These are phyloP conservation scores for Rhodosporidiobolus odoratus DNA, from an alignment of 768 basidiomycete genomes.

Conservation along the genomic window DNA sequence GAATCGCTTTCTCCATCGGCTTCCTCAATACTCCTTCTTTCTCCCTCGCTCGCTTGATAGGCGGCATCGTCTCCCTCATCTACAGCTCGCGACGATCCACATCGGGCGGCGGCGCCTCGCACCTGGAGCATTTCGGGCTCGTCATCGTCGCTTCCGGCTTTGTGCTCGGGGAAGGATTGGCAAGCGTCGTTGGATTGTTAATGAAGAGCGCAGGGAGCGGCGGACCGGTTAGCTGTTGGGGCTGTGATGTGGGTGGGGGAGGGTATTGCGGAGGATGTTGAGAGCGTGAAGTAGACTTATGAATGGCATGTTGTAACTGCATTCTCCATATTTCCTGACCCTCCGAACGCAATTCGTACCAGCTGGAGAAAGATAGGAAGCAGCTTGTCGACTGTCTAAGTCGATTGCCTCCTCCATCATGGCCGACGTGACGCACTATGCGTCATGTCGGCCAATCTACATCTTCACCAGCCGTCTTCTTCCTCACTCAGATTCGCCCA, in stretches of 20 bases:
- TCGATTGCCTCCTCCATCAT: no score
- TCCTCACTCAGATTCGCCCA: no score
- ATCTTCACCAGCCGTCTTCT: no score
- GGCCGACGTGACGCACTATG: no score
- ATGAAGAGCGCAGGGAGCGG: constrained; percentile 70
- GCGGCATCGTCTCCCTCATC: constrained; percentile 71
- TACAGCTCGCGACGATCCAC: constrained; percentile 52
- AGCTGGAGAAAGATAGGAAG: no score
- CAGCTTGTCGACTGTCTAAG: no score
- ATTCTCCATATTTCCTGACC: no score
- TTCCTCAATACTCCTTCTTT: constrained; percentile 95
- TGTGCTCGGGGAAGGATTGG: constrained; percentile 87
- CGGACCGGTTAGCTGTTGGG: constrained; percentile 69
- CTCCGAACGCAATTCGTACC: no score
- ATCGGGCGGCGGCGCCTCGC: constrained; percentile 44
- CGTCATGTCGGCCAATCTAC: no score
- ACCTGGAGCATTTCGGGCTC: constrained; percentile 54
- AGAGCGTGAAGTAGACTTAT: not conserved
- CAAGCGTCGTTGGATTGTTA: constrained; percentile 71
- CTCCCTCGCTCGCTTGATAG: constrained; percentile 81
- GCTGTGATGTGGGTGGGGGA: constrained; percentile 53
- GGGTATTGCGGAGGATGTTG: constrained; percentile 34
- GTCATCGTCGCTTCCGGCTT: constrained; percentile 91
- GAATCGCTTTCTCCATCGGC: constrained; percentile 46
- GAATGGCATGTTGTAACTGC: no score